Base-by-base conservation (phyloP, 495 filamentous ascomycete species). In the Talaromyces proteolyticus region DNA sequence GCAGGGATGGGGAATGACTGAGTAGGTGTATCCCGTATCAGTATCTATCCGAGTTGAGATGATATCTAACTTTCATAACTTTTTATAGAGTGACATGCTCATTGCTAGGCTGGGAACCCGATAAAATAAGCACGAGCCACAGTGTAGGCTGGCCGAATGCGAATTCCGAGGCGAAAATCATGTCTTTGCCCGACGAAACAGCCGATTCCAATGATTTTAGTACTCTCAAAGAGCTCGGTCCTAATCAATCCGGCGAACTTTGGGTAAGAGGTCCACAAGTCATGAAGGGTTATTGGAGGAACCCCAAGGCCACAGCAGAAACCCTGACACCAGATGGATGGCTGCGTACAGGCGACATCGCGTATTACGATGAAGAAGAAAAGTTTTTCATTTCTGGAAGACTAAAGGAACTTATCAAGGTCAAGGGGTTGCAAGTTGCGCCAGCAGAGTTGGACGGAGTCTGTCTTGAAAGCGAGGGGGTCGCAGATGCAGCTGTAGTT, bases 71-170 rank as follows among this genome's bases (percentile, higher is more conserved):
- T 34, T 34, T 10, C 29, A 10, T 10, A 34, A 34, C 4, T 1
- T 34, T 14, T 10, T 29, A 71, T 47, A 80, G 76, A 53, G 58
- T 79, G 7, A 91, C 87, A 0, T 91, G 87, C 57, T 76, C 80
- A 1, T 61, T 74, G 17, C 69, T 82, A 6, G 73, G 75, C 6
- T 89, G 78, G 73, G 66, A 86, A 47, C 84, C 85, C 0, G 64
- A 41, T 0, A 63, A 66, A 4, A 61, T 47, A 18, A 65, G 63
- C 36, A 39, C 44, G 14, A 68, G 49, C 14, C 47, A 55, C 25
- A 54, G 48, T 16, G 56, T 59, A 10, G 59, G 59, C 22, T 25
- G 50, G 43, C 42, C 43, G 24, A 24, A 53, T 42, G 34, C 65
- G 0, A 64, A 64, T 19, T 51, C 49, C 11, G 57, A 66, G 25